phyloP scores from a whole-genome alignment of 495 filamentous ascomycete species.

The Aspergillus kassunensis region DNA sequence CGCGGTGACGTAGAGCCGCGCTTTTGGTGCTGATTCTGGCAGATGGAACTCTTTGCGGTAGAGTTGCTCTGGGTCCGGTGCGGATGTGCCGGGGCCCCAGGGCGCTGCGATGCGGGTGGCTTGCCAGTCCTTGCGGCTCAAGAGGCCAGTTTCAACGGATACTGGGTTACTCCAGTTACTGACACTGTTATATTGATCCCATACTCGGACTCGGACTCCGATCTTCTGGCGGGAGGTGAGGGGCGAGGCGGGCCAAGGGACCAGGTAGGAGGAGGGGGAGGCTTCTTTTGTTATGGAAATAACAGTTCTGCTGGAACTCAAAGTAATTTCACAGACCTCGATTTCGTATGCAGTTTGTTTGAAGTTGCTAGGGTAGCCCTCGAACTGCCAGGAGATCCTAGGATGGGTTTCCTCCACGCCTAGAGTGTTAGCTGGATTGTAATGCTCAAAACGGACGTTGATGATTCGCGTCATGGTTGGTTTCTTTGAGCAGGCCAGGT shows the following conservation, averaged over 20 bases:
- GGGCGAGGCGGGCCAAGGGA: background rate
- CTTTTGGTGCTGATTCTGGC: background rate
- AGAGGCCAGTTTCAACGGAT: constrained; percentile 1
- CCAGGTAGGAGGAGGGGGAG: background rate
- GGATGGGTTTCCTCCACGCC: constrained; percentile 5
- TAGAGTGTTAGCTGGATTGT: constrained; percentile 1
- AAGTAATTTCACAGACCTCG: background rate
- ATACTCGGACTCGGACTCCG: background rate
- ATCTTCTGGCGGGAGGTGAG: background rate
- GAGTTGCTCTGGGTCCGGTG: background rate
- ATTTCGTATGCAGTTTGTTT: constrained; percentile 3
- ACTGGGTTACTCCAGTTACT: background rate
- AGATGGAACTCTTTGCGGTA: background rate
- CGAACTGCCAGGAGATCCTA: constrained; percentile 8
- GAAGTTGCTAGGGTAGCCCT: background rate
- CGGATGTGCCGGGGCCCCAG: background rate
- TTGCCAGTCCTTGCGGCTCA: background rate
- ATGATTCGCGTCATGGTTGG: constrained; percentile 3
- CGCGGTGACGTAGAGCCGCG: background rate
- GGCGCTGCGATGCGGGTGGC: constrained; percentile 1
- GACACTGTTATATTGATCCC: background rate
- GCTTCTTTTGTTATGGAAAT: background rate
- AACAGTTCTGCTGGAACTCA: background rate
- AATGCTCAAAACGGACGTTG: constrained; percentile 8
- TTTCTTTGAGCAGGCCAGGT: too few species aligned